Evolutionary conservation across 495 filamentous ascomycete genomes (phyloP), one percentile per base, ranked within the genome.

Genomic region (Lasiosphaeria hispida): DNA sequence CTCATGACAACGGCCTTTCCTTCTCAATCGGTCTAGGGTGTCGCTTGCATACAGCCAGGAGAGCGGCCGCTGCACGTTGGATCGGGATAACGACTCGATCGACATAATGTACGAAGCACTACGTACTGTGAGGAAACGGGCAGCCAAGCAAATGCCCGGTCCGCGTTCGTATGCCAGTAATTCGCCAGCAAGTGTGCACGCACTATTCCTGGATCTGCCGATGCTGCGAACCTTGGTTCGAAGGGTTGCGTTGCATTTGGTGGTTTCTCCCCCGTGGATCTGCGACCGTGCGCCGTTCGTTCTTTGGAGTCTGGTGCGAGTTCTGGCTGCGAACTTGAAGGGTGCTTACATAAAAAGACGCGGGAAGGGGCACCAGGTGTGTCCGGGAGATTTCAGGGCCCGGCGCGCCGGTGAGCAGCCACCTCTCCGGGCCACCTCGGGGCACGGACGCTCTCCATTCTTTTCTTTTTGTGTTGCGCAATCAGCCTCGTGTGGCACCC

Each of bases 401-500:
- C 15, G 49, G 36, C 9, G 49, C 36, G 18, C 49, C 49, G 37
- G 34, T 38, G 48, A 10, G 8, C 18, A 7, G 2, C 17, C 39
- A 18, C 23, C 40, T 41, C 23, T 13, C 19, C 23, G 17, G 40
- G 45, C 53, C 49, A 52, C 14, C 13, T 34, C n/a, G 49, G 47
- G 36, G 49, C 49, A 42, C 48, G 42, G 48, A 42, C 40, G n/a
- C n/a, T n/a, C n/a, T 41, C 8, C 23, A 52, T 42, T 23, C 36
- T 43, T 60, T 54, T 53, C 45, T 43, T 37, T 23, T 57, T 11
- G 1, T 34, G 34, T 43, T 45, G 39, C 48, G 48, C n/a, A 43
- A 35, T 33, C 56, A 34, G 53, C 59, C 59, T 59, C 61, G 35
- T 64, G 58, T 57, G 59, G 48, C 61, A 59, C 53, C 36, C 37